Evolutionary conservation across 2,329 filamentous ascomycete species (phyloP), one percentile per base, ranked within the genome.

Genomic region (Cytospora piceae): DNA sequence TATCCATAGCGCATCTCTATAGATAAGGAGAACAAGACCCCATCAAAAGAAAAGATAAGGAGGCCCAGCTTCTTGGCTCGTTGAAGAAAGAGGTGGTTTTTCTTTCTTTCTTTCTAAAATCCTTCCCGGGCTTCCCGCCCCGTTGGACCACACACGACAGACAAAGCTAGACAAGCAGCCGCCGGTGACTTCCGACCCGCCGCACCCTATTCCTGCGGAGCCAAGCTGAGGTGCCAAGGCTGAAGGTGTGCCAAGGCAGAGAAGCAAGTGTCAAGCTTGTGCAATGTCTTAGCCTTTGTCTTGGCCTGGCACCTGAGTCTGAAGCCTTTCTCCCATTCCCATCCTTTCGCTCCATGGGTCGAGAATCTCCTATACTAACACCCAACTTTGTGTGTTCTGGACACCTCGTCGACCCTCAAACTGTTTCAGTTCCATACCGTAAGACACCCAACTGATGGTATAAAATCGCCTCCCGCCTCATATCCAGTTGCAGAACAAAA

Each of bases 261-360:
- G 61, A 29, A 29, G 53, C 61, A 57, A 63, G 27, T 29, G 61
- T 29, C 61, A 32, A 27, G 46, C 46, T 52, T 27, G 39, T 29
- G 27, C 27, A 29, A 29, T 29, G 27, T 29, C 3, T 3, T 5
- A 5, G 27, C 27, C 53, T 27, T 27, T 37, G 53, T 57, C 61
- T 57, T 32, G 53, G 29, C 32, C 61, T 52, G 61, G 56, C 61
- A 63, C 61, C 61, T 49, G 61, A 63, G 22, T 63, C 61, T 57
- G 24, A 57, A 49, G 56, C 46, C n/a, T 24, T 49, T 49, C 46
- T 49, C 46, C 46, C 42, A 17, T 29, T 29, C 27, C 27, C n/a
- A 12, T 49, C 11, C n/a, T 11, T 24, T 24, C 46, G 46, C 46
- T n/a, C n/a, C n/a, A 24, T n/a, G 9, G n/a, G n/a, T 22, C 46